Evolutionary conservation across 129 eudicot genomes (phyloP).

Genomic region (Flaveria sonorensis): DNA sequence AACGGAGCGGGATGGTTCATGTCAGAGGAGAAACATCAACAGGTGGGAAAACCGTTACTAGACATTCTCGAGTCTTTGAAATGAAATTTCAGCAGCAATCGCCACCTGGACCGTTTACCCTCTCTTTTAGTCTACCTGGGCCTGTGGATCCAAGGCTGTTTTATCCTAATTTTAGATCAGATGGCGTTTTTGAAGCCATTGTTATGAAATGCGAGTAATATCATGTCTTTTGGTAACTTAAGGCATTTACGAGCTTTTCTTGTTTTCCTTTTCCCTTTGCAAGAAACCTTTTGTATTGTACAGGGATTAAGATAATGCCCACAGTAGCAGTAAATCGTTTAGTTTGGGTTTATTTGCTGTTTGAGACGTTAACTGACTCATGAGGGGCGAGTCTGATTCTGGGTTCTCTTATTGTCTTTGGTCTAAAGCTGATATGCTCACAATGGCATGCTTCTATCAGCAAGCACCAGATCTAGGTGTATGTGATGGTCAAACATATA

Average conservation of each 20-base stretch:
- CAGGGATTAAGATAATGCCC: conserved; percentile 21
- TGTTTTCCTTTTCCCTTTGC: not conserved
- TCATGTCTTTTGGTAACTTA: not conserved
- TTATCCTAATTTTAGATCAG: conserved; percentile 68
- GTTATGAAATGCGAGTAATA: conserved; percentile 53
- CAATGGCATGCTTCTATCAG: too few species aligned
- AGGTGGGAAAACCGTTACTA: conserved; percentile 57
- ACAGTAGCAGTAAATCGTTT: conserved; percentile 5
- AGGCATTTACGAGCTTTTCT: not conserved
- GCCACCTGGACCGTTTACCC: conserved; percentile 76
- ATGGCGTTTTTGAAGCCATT: conserved; percentile 86
- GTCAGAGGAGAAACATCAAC: conserved; percentile 69
- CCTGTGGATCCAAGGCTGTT: conserved; percentile 87
- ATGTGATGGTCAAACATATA: too few species aligned
- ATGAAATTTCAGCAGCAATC: conserved; percentile 74
- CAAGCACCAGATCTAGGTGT: too few species aligned
- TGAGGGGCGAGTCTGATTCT: too few species aligned
- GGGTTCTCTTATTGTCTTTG: too few species aligned
- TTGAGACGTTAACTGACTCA: too few species aligned
- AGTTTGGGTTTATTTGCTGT: not conserved
- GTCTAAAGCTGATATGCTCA: too few species aligned
- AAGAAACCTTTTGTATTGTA: conserved; percentile 14
- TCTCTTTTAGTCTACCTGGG: conserved; percentile 77
- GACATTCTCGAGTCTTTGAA: conserved; percentile 68
- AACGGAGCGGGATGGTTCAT: conserved; percentile 61